Conservation (phyloP, 2,329 filamentous ascomycete genomes). For the Cadophora sp. region DNA sequence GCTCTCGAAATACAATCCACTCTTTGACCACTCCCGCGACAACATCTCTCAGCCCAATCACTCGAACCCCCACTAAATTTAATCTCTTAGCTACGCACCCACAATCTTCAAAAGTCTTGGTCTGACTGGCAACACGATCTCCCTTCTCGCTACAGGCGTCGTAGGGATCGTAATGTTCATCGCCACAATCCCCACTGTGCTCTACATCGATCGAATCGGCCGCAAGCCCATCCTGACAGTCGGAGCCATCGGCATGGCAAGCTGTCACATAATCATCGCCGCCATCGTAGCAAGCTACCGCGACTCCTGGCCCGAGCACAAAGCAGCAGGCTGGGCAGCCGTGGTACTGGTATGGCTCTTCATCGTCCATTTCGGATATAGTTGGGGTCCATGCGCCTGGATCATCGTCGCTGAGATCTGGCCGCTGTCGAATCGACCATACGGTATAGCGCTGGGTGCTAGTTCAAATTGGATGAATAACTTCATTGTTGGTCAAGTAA, state of each 20-base stretch:
- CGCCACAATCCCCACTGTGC: constrained; percentile 69
- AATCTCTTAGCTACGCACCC: constrained; percentile 49
- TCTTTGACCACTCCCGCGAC: not conserved
- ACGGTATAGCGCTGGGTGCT: constrained; percentile 73
- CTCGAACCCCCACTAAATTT: not conserved
- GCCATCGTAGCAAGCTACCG: constrained; percentile 70
- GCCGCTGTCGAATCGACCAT: constrained; percentile 72
- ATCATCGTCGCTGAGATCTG: constrained; percentile 78
- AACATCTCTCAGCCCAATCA: not conserved
- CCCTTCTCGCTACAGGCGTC: constrained; percentile 72
- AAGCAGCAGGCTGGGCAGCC: constrained; percentile 72
- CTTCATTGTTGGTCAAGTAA: constrained; percentile 64
- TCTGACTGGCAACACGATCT: constrained; percentile 53
- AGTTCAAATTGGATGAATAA: constrained; percentile 70
- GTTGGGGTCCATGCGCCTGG: constrained; percentile 78
- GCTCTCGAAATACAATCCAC: not conserved
- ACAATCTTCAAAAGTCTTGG: constrained; percentile 55
- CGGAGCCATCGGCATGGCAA: constrained; percentile 71
- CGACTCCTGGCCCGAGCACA: constrained; percentile 61
- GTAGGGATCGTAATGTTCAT: constrained; percentile 75
- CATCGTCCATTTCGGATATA: constrained; percentile 76
- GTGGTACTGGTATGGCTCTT: constrained; percentile 76
- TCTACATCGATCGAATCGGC: constrained; percentile 70
- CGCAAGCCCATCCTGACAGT: constrained; percentile 67
- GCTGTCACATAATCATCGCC: constrained; percentile 75